Evolutionary conservation across 129 eudicot genomes (phyloP), one percentile per base, ranked within the genome.

Genomic region (Logfia minima): DNA sequence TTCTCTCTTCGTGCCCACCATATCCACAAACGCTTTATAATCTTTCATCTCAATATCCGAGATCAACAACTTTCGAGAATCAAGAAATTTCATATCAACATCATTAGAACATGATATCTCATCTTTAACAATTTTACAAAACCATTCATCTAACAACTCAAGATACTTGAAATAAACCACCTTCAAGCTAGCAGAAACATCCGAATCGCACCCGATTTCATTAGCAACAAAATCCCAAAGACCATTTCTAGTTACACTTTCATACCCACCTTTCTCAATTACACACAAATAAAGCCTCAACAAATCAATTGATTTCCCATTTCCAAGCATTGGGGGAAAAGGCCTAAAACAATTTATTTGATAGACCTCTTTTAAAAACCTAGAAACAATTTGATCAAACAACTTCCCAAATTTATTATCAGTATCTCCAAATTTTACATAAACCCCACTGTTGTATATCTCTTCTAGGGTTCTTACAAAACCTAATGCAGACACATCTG

Each of bases 231-330:
- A 77, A 70, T 78, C 86, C 92, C 95, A 90, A 66, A 58, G 17
- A 70, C 76, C 76, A 22, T 81, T 83, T 24, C 68, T 64, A 4
- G 82, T 77, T 72, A 90, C 92, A 37, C 34, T 69, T 34, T 88
- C 82, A 70, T 73, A 87, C 26, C 96, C 96, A 79, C 92, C 89
- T 65, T 82, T 81, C 35, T 84, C 83, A 62, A 77, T 80, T 75
- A 90, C 96, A 29, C 80, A 81, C 65, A 87, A 67, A 68, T 84
- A 87, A 45, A 90, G 84, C 75, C 77, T 84, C 37, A 86, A 74
- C 86, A 92, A 90, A 90, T 88, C 91, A 64, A 88, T 83, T 0
- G 83, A 37, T 34, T 83, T 68, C 66, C 92, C 92, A 86, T 86
- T 79, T 23, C 92, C 92, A 68, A 90, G 84, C 88, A 86, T 78